A percentile compares a stretch with the other conserved stretches of the same genome.
phyloP scores from a whole-genome alignment of 1,139 yeast genomes.

The Meyerozyma elateridarum region DNA sequence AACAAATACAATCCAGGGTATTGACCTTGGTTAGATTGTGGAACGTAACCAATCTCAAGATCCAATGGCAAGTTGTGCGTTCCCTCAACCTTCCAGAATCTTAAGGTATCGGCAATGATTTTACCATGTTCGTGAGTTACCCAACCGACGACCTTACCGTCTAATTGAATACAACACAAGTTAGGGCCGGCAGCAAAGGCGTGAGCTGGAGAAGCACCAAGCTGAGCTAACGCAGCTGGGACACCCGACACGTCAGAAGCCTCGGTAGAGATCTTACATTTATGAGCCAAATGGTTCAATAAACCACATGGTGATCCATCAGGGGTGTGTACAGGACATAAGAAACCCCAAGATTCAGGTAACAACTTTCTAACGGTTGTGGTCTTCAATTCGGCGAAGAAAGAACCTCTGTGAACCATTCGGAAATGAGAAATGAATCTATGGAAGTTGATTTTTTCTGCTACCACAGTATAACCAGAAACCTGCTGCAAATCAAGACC shows the following conservation, averaged over 20 bases:
- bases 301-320: slow-evolving; percentile 99
- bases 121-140: slow-evolving; percentile 85
- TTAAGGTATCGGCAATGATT: slow-evolving; percentile 80
- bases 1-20: slow-evolving; percentile 92
- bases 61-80: slow-evolving; percentile 71
- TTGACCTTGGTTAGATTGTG: slow-evolving; percentile 92
- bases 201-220: slow-evolving; percentile 81
- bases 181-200: slow-evolving; percentile 84
- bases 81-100: slow-evolving; percentile 92
- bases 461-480: slow-evolving; percentile 97
- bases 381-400: slow-evolving; percentile 96
- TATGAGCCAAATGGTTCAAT: slow-evolving; percentile 92
- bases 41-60: slow-evolving; percentile 91
- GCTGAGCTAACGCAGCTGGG: slow-evolving; percentile 58
- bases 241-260: slow-evolving; percentile 71
- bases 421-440: slow-evolving; percentile 96
- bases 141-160: slow-evolving; percentile 93
- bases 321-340: slow-evolving; percentile 99
- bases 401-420: slow-evolving; percentile 99
- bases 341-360: slow-evolving; percentile 98
- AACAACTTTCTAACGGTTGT: slow-evolving; percentile 93
- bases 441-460: slow-evolving; percentile 95
- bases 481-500: slow-evolving; percentile 98
- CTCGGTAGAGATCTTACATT: slow-evolving; percentile 79
- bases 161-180: slow-evolving; percentile 84